phyloP scores from a whole-genome alignment of 208 protist genomes.

The Lotmaria passim region DNA sequence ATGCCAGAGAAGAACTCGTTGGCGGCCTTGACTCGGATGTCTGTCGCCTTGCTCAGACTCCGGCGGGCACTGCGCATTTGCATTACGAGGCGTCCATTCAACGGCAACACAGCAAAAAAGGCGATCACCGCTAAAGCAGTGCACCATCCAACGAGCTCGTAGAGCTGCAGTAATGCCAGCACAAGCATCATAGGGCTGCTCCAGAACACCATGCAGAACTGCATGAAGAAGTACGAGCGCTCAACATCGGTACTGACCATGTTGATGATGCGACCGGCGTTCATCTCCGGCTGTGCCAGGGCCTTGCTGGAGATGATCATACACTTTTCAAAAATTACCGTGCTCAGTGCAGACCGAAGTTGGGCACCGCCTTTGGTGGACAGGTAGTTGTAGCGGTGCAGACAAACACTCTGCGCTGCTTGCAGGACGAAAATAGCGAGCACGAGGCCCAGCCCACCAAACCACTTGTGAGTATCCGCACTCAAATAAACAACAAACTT shows the following conservation, averaged over 20 bases:
- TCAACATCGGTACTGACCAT: conserved; percentile 84
- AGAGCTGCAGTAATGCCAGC: conserved; percentile 51
- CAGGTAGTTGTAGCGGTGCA: conserved; percentile 62
- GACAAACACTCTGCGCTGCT: conserved; percentile 51
- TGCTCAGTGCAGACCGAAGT: conserved; percentile 63
- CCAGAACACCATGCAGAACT: conserved; percentile 52
- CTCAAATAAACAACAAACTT: too few relatives aligned
- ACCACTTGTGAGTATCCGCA: too few relatives aligned
- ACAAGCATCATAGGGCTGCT: conserved; percentile 76
- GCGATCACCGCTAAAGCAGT: conserved; percentile 75
- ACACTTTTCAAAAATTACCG: conserved; percentile 84
- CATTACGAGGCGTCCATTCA: conserved; percentile 61
- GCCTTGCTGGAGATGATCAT: conserved; percentile 56
- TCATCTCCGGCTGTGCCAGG: conserved; percentile 72
- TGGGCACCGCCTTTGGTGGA: conserved; percentile 44
- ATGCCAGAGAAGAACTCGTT: conserved; percentile 94
- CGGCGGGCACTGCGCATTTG: conserved; percentile 26
- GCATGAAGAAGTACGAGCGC: conserved; percentile 45
- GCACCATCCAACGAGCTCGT: conserved; percentile 61
- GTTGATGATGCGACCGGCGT: conserved; percentile 89
- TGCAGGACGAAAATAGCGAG: conserved; percentile 46
- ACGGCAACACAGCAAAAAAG: conserved; percentile 68
- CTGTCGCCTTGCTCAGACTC: conserved; percentile 52
- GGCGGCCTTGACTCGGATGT: conserved; percentile 86
- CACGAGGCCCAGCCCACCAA: conserved; percentile 21